These are phyloP conservation scores for Berberis thunbergii DNA, from an alignment of 164 flowering plant genomes.

Conservation along the genomic window DNA sequence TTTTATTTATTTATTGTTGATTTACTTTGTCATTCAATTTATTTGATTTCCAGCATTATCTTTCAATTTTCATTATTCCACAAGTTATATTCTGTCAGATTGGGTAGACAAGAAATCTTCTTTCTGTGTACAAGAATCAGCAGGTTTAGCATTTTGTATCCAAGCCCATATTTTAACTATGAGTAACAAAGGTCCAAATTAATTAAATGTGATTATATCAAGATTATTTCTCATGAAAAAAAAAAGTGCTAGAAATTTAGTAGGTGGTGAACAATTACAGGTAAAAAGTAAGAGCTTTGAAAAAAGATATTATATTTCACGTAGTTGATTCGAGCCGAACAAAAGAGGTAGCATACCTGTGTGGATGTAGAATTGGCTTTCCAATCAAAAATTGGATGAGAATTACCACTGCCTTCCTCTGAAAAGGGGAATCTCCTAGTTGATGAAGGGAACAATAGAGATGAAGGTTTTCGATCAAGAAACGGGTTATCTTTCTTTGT, in stretches of 20 bases:
- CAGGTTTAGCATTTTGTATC: too few species aligned
- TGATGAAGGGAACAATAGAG: slow-evolving; percentile 50
- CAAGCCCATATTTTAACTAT: too few species aligned
- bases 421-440: slow-evolving; percentile 41
- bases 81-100: too few species aligned
- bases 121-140: too few species aligned
- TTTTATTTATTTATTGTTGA: too few species aligned
- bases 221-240: too few species aligned
- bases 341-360: slow-evolving; percentile 43
- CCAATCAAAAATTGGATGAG: slow-evolving; percentile 69
- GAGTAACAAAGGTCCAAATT: too few species aligned
- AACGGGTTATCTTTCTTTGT: slow-evolving; percentile 43
- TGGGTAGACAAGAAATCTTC: too few species aligned
- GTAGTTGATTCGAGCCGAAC: background rate
- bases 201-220: too few species aligned
- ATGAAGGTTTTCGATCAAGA: slow-evolving; percentile 46
- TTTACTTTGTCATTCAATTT: too few species aligned
- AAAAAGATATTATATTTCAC: background rate
- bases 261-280: background rate
- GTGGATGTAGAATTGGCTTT: slow-evolving; percentile 47
- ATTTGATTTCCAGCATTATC: too few species aligned
- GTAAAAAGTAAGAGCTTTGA: background rate
- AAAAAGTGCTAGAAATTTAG: background rate
- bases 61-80: too few species aligned
- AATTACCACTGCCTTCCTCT: slow-evolving; percentile 44